Evolutionary conservation across 192 early-diverging fungal species (phyloP).

Genomic region (Rhizophagus sp.): DNA sequence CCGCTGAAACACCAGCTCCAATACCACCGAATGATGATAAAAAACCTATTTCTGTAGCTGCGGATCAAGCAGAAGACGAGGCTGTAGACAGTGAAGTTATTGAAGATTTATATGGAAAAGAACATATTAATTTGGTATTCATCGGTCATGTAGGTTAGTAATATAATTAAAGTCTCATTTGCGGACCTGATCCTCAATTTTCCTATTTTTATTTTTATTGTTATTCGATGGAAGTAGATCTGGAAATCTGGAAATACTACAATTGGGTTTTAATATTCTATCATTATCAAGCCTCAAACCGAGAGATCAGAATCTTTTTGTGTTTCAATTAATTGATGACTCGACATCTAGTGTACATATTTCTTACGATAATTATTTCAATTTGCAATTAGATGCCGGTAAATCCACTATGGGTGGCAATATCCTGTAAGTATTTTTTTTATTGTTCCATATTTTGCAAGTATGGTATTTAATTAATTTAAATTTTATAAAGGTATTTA

Average conservation of each 20-base stretch:
- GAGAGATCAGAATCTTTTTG: neutral
- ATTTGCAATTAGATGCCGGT: constrained; percentile 65
- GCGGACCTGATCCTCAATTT: neutral
- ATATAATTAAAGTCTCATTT: neutral
- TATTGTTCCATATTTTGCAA: constrained; percentile 1
- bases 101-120: constrained; percentile 81
- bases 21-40: constrained; percentile 25
- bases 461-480: neutral
- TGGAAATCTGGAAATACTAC: neutral
- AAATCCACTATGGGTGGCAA: constrained; percentile 99
- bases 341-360: neutral
- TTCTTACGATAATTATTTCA: constrained; percentile 8
- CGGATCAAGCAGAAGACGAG: constrained; percentile 50
- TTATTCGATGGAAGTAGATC: neutral
- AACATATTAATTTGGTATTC: constrained; percentile 96
- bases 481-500: constrained; percentile 56
- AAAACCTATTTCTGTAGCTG: constrained; percentile 14
- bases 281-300: neutral
- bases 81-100: constrained; percentile 55
- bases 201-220: neutral
- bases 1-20: neutral
- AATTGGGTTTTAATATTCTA: neutral
- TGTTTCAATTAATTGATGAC: neutral
- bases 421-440: constrained; percentile 69
- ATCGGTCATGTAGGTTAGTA: constrained; percentile 95